Evolutionary conservation across 176 grass and related monocot genomes (phyloP).

Genomic region (Cenchrus americanus): DNA sequence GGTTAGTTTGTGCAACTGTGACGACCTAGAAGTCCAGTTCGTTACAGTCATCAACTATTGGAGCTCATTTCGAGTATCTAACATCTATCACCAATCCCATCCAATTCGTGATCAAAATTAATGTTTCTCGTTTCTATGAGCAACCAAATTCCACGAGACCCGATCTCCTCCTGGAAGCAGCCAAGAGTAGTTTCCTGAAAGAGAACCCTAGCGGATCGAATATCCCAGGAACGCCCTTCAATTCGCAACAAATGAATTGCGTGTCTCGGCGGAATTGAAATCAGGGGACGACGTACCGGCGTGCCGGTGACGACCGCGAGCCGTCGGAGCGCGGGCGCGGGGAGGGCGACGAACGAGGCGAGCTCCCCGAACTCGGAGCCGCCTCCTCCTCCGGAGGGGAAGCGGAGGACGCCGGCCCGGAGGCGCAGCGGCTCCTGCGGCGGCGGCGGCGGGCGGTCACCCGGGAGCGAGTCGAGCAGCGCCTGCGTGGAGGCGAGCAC

Average conservation of each 20-base stretch:
- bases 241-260: neutral
- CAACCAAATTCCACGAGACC: neutral
- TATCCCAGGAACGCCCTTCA: neutral
- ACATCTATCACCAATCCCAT: neutral
- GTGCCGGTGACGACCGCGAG: slow-evolving; percentile 73
- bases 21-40: neutral
- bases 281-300: slow-evolving; percentile 45
- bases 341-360: slow-evolving; percentile 62
- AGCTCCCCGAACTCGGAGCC: slow-evolving; percentile 56
- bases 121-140: neutral
- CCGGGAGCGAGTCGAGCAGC: slow-evolving; percentile 72
- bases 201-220: neutral
- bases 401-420: slow-evolving; percentile 70
- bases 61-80: neutral
- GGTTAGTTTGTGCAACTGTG: neutral
- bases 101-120: neutral
- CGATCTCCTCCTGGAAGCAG: neutral
- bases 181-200: neutral
- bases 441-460: slow-evolving; percentile 22
- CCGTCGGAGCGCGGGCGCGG: slow-evolving; percentile 60
- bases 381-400: slow-evolving; percentile 18
- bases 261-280: neutral
- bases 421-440: slow-evolving; percentile 50
- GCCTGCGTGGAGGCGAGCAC: slow-evolving; percentile 78
- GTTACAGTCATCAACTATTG: neutral